phyloP scores from a whole-genome alignment of 31 red algal species.

The Porphyra umbilicalis region DNA sequence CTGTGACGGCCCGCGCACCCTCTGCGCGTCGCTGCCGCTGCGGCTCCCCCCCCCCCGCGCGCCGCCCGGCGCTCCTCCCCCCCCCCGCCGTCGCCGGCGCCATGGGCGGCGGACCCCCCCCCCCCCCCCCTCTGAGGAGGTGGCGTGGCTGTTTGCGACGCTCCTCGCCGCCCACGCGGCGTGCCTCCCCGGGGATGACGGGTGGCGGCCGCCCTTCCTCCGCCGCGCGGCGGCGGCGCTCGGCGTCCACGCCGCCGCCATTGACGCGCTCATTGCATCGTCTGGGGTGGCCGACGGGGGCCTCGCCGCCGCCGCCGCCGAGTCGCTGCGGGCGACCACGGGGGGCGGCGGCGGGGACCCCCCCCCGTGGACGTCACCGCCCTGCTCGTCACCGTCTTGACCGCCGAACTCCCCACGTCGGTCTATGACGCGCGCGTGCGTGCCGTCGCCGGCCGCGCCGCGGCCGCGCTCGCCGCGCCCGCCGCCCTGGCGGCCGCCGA shows the following conservation, averaged over 20 bases:
- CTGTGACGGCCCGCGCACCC: too few species aligned
- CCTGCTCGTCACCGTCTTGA: not conserved
- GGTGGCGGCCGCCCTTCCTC: not conserved
- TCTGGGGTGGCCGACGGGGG: not conserved
- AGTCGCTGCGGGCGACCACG: not conserved
- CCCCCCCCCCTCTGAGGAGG: not conserved
- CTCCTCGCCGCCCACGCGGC: not conserved
- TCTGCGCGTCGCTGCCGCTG: too few species aligned
- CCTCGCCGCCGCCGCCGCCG: not conserved
- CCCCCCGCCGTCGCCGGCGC: not conserved
- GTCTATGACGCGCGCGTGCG: not conserved
- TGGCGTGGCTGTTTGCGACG: not conserved
- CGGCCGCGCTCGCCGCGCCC: not conserved
- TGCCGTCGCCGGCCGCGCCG: not conserved
- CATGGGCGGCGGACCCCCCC: too few species aligned
- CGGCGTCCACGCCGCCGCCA: not conserved
- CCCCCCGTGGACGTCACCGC: not conserved
- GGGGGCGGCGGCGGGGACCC: not conserved
- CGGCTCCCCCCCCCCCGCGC: not conserved
- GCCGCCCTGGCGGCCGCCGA: not conserved
- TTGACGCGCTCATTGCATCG: not conserved
- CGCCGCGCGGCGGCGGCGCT: not conserved
- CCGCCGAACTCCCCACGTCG: not conserved
- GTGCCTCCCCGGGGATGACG: not conserved
- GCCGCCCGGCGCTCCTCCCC: not conserved